Conservation (phyloP, 148 eudicot genomes). For the Dianthus caryophyllus region DNA sequence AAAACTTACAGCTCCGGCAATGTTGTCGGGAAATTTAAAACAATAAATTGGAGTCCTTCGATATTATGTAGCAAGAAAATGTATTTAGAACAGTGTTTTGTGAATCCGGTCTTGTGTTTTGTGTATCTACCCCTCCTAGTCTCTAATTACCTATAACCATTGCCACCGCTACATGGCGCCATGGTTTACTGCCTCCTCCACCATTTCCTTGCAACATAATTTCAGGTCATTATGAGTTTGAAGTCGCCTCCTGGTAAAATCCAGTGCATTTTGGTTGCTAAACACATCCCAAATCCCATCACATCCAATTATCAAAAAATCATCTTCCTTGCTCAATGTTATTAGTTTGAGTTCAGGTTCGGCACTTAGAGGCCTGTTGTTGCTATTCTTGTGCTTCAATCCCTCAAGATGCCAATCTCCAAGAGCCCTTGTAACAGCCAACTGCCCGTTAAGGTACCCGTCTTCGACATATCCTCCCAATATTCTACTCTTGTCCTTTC, state of each 20-base stretch:
- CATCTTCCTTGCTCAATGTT: constrained; percentile 70
- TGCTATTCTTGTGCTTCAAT: constrained; percentile 44
- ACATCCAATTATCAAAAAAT: constrained; percentile 73
- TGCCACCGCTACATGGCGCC: too few relatives aligned
- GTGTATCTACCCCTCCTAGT: too few relatives aligned
- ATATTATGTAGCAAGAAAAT: too few relatives aligned
- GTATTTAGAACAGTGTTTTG: too few relatives aligned
- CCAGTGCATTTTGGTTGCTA: constrained; percentile 86
- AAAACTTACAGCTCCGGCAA: too few relatives aligned
- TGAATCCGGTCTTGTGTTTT: too few relatives aligned
- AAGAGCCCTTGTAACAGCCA: constrained; percentile 81
- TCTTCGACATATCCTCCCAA: constrained; percentile 75
- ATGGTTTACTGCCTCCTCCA: constrained; percentile 67
- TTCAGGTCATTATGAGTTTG: constrained; percentile 69
- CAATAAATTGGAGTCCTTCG: too few relatives aligned
- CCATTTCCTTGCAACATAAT: constrained; percentile 64
- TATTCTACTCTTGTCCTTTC: constrained; percentile 76
- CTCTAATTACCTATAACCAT: too few relatives aligned
- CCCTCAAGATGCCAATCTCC: constrained; percentile 94
- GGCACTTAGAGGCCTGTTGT: constrained; percentile 66
- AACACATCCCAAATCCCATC: constrained; percentile 94
- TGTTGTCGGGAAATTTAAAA: too few relatives aligned
- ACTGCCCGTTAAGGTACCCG: constrained; percentile 81
- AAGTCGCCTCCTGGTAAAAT: constrained; percentile 66
- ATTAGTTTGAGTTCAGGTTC: constrained; percentile 75